Evolutionary conservation across 2,329 filamentous ascomycete genomes (phyloP), one percentile per base, ranked within the genome.

Genomic region (Neonectria faginata): DNA sequence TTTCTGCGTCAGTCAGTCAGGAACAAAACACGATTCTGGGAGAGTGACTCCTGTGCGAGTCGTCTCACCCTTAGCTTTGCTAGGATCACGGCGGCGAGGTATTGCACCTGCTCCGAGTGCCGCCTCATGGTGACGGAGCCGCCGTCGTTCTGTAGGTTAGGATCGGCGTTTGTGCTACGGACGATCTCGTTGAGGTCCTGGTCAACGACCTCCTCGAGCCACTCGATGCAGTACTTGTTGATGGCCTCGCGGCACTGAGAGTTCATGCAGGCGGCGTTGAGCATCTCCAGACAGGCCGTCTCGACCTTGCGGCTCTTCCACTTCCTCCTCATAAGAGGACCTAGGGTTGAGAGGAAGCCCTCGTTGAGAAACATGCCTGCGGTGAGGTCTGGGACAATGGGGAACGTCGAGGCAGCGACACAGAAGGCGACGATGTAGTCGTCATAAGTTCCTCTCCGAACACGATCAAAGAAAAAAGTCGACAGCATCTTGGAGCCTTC

Each of bases 391-490:
- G 93, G 91, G 2, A 92, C 89, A 57, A 99, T 87, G 1, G 96
- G 94, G 76, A 99, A 99, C 9, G 97, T 88, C 22, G 90, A 89
- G 2, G 94, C 89, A 6, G 94, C 93, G n/a, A 94, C 94, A 57
- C 94, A 98, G 77, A 97, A 98, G 6, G 94, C 94, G 54, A 96
- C 85, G 59, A 97, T 93, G 70, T 97, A 88, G 78, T 97, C 93
- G 73, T 97, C 94, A 68, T 94, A 92, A 25, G 91, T 95, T 57
- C 90, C 90, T 67, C 91, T 89, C 70, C 86, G 81, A 16, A 97
- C 84, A 57, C 91, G 89, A 16, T 87, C 83, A 58, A 89, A 89
- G 76, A 97, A 92, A 77, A 96, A 95, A 5, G 86, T 86, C 5
- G 88, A 87, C 54, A 97, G 87, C 69, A 90, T 86, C 69, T 88